A percentile compares a stretch with the other conserved stretches of the same genome.
These are phyloP conservation scores for Pseudogymnoascus sp. DNA, from an alignment of 2,329 filamentous ascomycete species.

Conservation along the genomic window DNA sequence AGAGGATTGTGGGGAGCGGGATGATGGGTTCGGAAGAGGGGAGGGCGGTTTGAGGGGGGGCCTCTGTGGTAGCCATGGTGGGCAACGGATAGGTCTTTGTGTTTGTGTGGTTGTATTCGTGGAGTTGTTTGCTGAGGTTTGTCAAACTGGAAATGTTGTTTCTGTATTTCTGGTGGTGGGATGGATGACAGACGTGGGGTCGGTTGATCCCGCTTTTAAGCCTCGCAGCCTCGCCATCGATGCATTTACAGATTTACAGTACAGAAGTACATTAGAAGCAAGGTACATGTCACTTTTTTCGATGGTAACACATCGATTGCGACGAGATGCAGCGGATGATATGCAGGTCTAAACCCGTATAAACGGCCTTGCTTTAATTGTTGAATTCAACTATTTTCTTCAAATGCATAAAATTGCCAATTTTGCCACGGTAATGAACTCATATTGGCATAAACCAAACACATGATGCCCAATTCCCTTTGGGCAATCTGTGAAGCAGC, in stretches of 20 bases:
- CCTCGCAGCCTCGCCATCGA: constrained; percentile 4
- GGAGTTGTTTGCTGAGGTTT: background rate
- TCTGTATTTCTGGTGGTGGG: background rate
- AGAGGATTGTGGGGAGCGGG: constrained; percentile 58
- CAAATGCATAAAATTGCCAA: background rate
- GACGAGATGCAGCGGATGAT: background rate
- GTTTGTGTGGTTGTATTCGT: constrained; percentile 10
- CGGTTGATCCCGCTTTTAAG: constrained; percentile 10
- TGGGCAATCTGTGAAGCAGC: background rate
- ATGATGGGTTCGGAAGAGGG: constrained; percentile 20
- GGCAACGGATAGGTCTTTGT: constrained; percentile 4
- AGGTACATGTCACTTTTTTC: background rate
- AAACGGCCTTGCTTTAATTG: background rate
- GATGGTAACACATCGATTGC: background rate
- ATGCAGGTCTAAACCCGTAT: background rate
- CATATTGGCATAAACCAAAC: background rate
- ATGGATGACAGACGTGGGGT: constrained; percentile 9
- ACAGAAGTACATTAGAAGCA: background rate
- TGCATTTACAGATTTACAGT: background rate
- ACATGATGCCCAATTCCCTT: background rate
- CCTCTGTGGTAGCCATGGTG: constrained; percentile 11
- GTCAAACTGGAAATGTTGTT: background rate
- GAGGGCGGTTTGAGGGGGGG: background rate
- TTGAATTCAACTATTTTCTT: background rate
- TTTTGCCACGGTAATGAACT: background rate